Evolutionary conservation across 495 filamentous ascomycete species (phyloP).

Genomic region (Penicillium pulvis): DNA sequence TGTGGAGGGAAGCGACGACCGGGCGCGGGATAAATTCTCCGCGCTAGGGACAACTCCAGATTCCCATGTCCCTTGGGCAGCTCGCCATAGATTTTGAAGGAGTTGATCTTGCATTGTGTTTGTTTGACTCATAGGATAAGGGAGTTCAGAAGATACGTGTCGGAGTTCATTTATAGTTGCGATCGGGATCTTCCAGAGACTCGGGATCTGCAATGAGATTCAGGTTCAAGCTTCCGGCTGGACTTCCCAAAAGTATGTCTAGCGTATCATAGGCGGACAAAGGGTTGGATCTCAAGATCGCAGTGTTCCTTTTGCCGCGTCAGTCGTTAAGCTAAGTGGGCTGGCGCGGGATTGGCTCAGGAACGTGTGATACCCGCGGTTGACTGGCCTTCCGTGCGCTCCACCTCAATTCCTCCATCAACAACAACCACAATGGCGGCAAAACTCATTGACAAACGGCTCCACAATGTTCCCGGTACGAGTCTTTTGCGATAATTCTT

Average conservation of each 20-base stretch:
- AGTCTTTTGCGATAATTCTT: no score
- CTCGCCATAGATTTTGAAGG: conserved; percentile 39
- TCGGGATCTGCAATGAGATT: conserved; percentile 20
- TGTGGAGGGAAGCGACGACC: conserved; percentile 37
- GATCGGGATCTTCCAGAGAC: conserved; percentile 13
- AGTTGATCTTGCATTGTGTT: conserved; percentile 26
- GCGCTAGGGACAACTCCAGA: conserved; percentile 39
- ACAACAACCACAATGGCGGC: conserved; percentile 35
- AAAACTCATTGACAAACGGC: conserved; percentile 45
- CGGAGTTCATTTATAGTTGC: conserved; percentile 9
- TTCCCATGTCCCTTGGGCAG: conserved; percentile 34
- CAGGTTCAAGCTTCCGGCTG: background rate
- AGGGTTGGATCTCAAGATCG: background rate
- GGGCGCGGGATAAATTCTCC: conserved; percentile 35
- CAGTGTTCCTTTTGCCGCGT: background rate
- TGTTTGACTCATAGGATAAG: conserved; percentile 2
- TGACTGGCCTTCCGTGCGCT: background rate
- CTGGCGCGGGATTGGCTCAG: conserved; percentile 8
- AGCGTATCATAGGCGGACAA: conserved; percentile 2
- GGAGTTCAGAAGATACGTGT: background rate
- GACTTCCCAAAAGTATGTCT: conserved; percentile 8
- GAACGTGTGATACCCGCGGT: background rate
- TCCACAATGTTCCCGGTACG: conserved; percentile 49
- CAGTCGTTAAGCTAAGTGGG: background rate
- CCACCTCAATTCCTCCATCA: conserved; percentile 10